Evolutionary conservation across 345 rosid species (phyloP).

Genomic region (Eucalyptus albens): DNA sequence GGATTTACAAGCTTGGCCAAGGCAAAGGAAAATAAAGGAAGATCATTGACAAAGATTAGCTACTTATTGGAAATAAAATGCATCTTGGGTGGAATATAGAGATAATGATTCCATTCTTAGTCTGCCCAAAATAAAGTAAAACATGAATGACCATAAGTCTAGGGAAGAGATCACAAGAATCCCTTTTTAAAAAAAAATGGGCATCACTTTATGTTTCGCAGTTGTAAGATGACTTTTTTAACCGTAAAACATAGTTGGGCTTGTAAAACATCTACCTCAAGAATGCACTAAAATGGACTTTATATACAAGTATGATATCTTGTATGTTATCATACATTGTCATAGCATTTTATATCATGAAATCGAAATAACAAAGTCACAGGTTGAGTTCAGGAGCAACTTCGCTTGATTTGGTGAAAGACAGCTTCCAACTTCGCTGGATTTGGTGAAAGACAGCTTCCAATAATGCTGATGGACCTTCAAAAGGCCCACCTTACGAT

Average conservation of each 20-base stretch:
- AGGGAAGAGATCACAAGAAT: background rate
- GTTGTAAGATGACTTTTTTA: background rate
- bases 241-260: background rate
- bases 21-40: background rate
- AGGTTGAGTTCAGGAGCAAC: background rate
- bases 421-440: background rate
- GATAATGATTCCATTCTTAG: background rate
- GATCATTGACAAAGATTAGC: background rate
- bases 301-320: background rate
- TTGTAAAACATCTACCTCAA: background rate
- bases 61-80: background rate
- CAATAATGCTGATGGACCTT: background rate
- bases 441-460: background rate
- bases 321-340: background rate
- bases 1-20: background rate
- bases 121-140: background rate
- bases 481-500: background rate
- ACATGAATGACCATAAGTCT: background rate
- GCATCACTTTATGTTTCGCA: background rate
- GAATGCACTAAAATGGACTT: background rate
- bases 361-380: background rate
- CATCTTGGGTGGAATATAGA: background rate
- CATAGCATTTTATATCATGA: background rate
- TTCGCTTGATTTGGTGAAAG: background rate
- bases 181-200: background rate